phyloP scores from a whole-genome alignment of 495 filamentous ascomycete species.

The Penicillium cataractarum region DNA sequence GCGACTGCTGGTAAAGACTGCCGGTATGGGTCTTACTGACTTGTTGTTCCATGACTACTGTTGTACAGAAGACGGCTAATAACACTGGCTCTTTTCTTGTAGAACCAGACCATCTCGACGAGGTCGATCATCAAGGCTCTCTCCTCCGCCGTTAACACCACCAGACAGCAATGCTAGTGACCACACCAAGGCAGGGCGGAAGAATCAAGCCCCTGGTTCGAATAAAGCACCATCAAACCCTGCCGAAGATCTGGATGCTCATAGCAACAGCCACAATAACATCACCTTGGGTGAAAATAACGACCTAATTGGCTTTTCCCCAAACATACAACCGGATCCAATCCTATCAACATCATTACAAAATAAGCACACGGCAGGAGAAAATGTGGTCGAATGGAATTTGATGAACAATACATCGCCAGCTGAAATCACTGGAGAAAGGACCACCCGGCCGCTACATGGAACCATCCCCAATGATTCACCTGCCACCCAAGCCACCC shows the following conservation, averaged over 20 bases:
- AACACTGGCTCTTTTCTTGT: neutral
- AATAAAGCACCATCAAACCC: neutral
- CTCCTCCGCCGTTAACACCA: neutral
- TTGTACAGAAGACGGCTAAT: neutral
- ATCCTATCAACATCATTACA: neutral
- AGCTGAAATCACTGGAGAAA: neutral
- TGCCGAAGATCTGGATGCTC: neutral
- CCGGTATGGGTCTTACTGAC: no score
- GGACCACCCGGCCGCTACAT: neutral
- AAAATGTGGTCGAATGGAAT: neutral
- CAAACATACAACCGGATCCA: neutral
- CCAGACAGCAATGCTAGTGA: neutral
- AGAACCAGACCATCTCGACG: neutral
- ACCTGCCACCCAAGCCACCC: neutral
- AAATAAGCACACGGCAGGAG: neutral
- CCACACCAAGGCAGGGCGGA: neutral
- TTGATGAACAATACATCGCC: neutral
- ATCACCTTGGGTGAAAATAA: neutral
- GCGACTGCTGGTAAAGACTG: no score
- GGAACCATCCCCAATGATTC: neutral
- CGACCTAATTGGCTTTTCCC: neutral
- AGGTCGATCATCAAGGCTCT: neutral
- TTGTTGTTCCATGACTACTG: neutral
- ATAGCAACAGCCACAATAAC: no score
- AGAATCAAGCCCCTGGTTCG: no score